phyloP scores from a whole-genome alignment of 805 yeast species.

The Ogataea zsoltii region DNA sequence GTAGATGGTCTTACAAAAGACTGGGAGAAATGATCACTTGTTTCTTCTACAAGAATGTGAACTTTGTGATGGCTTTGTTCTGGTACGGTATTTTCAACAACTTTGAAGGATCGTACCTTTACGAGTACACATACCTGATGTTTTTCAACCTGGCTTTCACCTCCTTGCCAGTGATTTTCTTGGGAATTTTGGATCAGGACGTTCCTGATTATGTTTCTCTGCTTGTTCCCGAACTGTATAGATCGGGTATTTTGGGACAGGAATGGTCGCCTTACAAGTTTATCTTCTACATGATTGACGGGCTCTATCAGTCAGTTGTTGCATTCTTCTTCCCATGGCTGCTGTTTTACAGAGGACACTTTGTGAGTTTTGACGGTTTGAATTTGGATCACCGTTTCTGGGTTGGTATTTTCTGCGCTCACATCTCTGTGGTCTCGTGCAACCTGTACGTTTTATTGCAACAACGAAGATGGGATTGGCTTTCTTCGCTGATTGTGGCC shows the following conservation, averaged over 20 bases:
- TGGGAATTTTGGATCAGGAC: constrained; percentile 77
- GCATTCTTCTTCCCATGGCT: constrained; percentile 70
- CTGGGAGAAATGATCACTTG: constrained; percentile 77
- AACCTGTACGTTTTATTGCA: constrained; percentile 65
- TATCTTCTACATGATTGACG: constrained; percentile 64
- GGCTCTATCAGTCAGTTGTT: constrained; percentile 68
- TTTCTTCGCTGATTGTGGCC: constrained; percentile 51
- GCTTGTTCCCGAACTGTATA: constrained; percentile 69
- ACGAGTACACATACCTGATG: constrained; percentile 76
- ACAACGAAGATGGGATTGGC: constrained; percentile 80
- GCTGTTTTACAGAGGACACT: constrained; percentile 46
- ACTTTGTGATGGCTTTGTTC: constrained; percentile 70
- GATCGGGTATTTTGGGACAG: constrained; percentile 61
- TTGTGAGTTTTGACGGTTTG: constrained; percentile 48
- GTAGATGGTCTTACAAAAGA: constrained; percentile 80
- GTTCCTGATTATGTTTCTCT: constrained; percentile 64
- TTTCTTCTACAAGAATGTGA: constrained; percentile 74
- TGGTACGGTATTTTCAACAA: constrained; percentile 72
- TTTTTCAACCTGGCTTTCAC: constrained; percentile 81
- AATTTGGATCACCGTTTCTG: constrained; percentile 66
- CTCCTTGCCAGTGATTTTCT: constrained; percentile 71
- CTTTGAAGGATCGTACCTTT: constrained; percentile 76
- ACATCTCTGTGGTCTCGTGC: constrained; percentile 63
- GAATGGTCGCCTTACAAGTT: constrained; percentile 66
- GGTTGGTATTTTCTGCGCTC: constrained; percentile 64